Percentiles rank a stretch among this genome's conserved stretches.
Evolutionary conservation across 148 eudicot genomes (phyloP).

Genomic region (Vaccinium myrtillus): DNA sequence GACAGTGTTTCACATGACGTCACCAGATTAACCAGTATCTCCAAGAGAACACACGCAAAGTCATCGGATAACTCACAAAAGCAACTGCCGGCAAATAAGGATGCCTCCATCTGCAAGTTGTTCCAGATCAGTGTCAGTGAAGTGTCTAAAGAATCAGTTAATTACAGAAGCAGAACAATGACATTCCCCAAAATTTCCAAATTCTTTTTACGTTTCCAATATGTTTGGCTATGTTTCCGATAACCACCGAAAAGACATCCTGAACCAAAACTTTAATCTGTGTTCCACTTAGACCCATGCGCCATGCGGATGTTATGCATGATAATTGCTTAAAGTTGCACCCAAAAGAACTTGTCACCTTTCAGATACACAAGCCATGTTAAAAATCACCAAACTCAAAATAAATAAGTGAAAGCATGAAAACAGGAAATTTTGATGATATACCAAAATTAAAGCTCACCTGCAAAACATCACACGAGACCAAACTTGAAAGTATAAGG

Average conservation of each 20-base stretch:
- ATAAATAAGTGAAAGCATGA: not conserved
- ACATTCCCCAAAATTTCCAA: not conserved
- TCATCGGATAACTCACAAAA: constrained; percentile 71
- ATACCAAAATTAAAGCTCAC: constrained; percentile 36
- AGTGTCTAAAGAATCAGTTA: not conserved
- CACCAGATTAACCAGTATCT: constrained; percentile 45
- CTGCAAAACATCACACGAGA: constrained; percentile 55
- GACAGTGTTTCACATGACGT: constrained; percentile 37
- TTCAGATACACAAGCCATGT: not conserved
- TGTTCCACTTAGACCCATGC: not conserved
- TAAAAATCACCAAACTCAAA: not conserved
- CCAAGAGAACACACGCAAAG: constrained; percentile 69
- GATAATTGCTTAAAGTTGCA: not conserved
- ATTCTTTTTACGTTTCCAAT: not conserved
- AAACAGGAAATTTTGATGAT: constrained; percentile 11
- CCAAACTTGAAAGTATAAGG: constrained; percentile 56
- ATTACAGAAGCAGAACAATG: not conserved
- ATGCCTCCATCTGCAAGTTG: constrained; percentile 63
- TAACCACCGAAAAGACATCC: not conserved
- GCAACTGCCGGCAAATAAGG: constrained; percentile 81
- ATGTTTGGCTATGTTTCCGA: not conserved
- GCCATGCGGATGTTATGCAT: not conserved
- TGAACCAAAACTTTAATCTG: not conserved
- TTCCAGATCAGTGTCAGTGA: not conserved
- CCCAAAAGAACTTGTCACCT: not conserved